Conservation (phyloP, 352 stramenopile species). For the Phytophthora kernoviae region DNA sequence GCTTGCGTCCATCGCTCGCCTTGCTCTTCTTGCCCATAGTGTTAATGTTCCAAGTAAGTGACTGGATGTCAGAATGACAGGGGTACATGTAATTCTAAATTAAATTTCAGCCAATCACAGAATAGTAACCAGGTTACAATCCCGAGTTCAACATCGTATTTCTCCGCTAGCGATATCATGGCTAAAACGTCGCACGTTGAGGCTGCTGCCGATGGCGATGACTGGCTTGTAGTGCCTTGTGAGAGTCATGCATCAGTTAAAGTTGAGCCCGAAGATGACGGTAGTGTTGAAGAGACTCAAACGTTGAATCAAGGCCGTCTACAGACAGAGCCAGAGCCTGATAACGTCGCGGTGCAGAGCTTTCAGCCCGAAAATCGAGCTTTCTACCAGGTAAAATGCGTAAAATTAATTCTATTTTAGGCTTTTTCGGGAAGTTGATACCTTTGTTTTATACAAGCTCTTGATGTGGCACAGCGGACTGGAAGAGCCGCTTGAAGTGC, state of each 20-base stretch:
- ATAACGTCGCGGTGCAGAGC: no score
- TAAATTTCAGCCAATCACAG: no score
- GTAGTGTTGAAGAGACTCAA: not conserved
- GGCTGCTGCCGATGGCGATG: slow-evolving; percentile 18
- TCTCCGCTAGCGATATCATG: not conserved
- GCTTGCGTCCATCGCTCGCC: slow-evolving; percentile 42
- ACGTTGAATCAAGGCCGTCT: not conserved
- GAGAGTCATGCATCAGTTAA: slow-evolving; percentile 1
- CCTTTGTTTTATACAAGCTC: slow-evolving; percentile 25
- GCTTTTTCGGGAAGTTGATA: not conserved
- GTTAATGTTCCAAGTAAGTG: not conserved
- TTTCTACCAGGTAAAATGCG: slow-evolving; percentile 16
- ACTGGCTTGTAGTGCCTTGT: slow-evolving; percentile 30
- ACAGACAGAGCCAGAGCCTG: no score
- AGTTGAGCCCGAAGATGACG: not conserved
- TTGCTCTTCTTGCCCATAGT: slow-evolving; percentile 34
- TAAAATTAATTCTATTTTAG: not conserved
- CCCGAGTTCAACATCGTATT: not conserved
- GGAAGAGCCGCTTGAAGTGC: slow-evolving; percentile 19
- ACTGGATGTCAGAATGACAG: not conserved
- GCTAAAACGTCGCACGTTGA: not conserved
- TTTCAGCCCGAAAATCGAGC: not conserved
- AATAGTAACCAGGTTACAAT: no score
- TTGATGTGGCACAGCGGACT: slow-evolving; percentile 32
- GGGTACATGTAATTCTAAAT: not conserved